phyloP scores from a whole-genome alignment of 441 rosid genomes.

The Pelargonium exstipulatum region DNA sequence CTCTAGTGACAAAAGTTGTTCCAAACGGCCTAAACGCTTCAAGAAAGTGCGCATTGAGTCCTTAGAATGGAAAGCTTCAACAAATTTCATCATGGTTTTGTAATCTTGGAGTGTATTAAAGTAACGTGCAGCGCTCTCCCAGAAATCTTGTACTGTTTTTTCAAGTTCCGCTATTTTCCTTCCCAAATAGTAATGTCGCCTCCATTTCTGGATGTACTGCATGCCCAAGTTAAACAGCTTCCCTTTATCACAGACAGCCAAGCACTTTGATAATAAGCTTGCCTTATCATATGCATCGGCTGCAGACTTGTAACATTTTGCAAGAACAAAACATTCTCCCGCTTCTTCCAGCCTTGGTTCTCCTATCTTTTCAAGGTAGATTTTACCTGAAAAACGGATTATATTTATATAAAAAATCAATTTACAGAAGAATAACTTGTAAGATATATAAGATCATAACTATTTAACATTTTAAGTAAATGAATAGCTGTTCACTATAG shows the following conservation, averaged over 20 bases:
- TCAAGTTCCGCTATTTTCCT: no score
- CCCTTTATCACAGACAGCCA: conserved; percentile 8
- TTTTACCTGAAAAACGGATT: conserved; percentile 12
- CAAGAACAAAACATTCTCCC: conserved; percentile 13
- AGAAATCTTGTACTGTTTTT: neutral
- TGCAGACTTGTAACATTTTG: neutral
- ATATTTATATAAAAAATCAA: no score
- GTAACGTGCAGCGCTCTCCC: conserved; percentile 7
- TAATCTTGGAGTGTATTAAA: neutral
- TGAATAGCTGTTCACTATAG: no score
- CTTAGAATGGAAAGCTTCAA: conserved; percentile 5
- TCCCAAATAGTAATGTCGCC: no score
- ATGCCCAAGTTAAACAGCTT: conserved; percentile 12
- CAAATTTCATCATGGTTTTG: conserved; percentile 16
- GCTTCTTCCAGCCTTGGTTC: conserved; percentile 12
- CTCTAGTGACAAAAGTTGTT: conserved; percentile 17
- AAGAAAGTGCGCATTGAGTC: conserved; percentile 11
- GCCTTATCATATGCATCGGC: conserved; percentile 6
- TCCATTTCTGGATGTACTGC: conserved; percentile 13
- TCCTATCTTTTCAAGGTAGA: conserved; percentile 19
- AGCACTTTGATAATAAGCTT: conserved; percentile 7
- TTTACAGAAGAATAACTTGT: no score
- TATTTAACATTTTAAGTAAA: no score
- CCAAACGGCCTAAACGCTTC: neutral
- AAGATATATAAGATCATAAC: no score